A percentile compares a stretch with the other conserved stretches of the same genome.
Conservation (phyloP, 345 rosid species). For the Arabidopsis thaliana region TAIR10.1 NC_003070.9:8854001-8854500, state of each 20-base stretch:
- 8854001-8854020: background rate
- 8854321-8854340: conserved; percentile 2
- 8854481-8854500: background rate
- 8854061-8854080: conserved; percentile 34
- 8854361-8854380: conserved; percentile 53
- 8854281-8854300: conserved; percentile 91
- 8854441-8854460: conserved; percentile 88
- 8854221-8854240: conserved; percentile 77
- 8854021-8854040: conserved; percentile 36
- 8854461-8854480: background rate
- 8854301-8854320: conserved; percentile 29
- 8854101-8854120: conserved; percentile 15
- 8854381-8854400: conserved; percentile 88
- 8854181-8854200: conserved; percentile 74
- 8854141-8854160: conserved; percentile 32
- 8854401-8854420: conserved; percentile 93
- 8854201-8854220: conserved; percentile 79
- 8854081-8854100: background rate
- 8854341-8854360: background rate
- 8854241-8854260: conserved; percentile 82
- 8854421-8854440: conserved; percentile 85
- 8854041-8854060: conserved; percentile 35
- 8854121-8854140: conserved; percentile 1
- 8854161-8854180: conserved; percentile 80
- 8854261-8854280: conserved; percentile 89